Evolutionary conservation across 805 yeast species (phyloP).

Genomic region (Monosporozyma servazzii): DNA sequence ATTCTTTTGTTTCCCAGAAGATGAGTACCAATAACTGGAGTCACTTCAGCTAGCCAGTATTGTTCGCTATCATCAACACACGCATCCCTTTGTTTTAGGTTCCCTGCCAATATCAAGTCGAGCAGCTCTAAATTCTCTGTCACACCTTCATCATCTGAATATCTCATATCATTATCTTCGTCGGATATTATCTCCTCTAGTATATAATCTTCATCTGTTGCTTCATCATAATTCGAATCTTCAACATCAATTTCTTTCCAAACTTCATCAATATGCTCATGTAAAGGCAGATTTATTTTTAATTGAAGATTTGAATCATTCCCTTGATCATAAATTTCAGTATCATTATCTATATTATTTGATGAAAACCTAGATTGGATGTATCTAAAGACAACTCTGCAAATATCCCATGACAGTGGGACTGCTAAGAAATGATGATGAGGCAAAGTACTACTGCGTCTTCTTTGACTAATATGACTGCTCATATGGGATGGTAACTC

Average conservation of each 20-base stretch:
- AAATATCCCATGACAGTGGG: not conserved
- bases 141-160: not conserved
- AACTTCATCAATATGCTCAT: not conserved
- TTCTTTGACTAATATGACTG: not conserved
- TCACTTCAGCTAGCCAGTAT: not conserved
- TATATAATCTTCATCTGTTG: not conserved
- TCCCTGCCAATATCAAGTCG: not conserved
- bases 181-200: not conserved
- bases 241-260: not conserved
- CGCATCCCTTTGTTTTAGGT: not conserved
- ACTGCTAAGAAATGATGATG: not conserved
- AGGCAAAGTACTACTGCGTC: not conserved
- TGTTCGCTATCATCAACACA: conserved; percentile 1
- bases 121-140: not conserved
- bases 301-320: not conserved
- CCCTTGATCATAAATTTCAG: not conserved
- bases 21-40: not conserved
- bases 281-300: not conserved
- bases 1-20: not conserved
- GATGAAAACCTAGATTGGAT: not conserved
- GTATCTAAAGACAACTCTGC: not conserved
- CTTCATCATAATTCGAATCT: not conserved
- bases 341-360: not conserved
- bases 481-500: not conserved
- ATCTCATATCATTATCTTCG: not conserved